Percentiles rank a stretch among this genome's conserved stretches.
These are phyloP conservation scores for Trichoderma atrobrunneum DNA, from an alignment of 2,329 filamentous ascomycete genomes.

Conservation along the genomic window DNA sequence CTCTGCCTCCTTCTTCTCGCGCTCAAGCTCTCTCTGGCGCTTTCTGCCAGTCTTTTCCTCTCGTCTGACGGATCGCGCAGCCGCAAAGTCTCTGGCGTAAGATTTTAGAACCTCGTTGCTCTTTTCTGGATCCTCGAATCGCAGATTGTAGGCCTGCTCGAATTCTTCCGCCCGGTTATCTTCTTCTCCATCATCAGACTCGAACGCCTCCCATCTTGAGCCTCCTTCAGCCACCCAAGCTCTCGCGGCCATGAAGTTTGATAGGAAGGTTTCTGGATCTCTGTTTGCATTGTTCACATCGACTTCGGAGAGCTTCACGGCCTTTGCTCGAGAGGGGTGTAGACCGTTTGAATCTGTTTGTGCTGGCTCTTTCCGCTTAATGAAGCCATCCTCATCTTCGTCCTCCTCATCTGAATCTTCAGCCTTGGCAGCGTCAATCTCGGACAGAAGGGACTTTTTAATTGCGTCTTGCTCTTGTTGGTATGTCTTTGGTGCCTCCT, in stretches of 20 bases:
- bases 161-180: constrained; percentile 79
- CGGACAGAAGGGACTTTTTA: constrained; percentile 72
- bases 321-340: constrained; percentile 53
- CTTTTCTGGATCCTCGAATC: constrained; percentile 88
- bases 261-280: constrained; percentile 88
- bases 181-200: constrained; percentile 88
- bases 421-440: constrained; percentile 67
- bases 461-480: constrained; percentile 83
- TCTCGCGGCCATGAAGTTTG: constrained; percentile 88
- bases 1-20: constrained; percentile 72
- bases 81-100: constrained; percentile 82
- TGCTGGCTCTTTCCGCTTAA: constrained; percentile 66
- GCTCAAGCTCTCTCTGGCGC: constrained; percentile 74
- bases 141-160: constrained; percentile 90
- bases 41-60: constrained; percentile 77
- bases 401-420: constrained; percentile 47
- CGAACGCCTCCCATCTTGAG: constrained; percentile 73
- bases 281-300: constrained; percentile 77
- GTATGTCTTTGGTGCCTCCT: constrained; percentile 66
- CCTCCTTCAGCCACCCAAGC: constrained; percentile 77
- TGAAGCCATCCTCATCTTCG: constrained; percentile 61
- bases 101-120: constrained; percentile 85
- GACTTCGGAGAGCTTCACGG: constrained; percentile 51
- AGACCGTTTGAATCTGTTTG: constrained; percentile 42
- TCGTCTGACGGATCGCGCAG: constrained; percentile 78